Evolutionary conservation across 805 yeast genomes (phyloP), one percentile per base, ranked within the genome.

Genomic region (Blastobotrys chiropterorum): DNA sequence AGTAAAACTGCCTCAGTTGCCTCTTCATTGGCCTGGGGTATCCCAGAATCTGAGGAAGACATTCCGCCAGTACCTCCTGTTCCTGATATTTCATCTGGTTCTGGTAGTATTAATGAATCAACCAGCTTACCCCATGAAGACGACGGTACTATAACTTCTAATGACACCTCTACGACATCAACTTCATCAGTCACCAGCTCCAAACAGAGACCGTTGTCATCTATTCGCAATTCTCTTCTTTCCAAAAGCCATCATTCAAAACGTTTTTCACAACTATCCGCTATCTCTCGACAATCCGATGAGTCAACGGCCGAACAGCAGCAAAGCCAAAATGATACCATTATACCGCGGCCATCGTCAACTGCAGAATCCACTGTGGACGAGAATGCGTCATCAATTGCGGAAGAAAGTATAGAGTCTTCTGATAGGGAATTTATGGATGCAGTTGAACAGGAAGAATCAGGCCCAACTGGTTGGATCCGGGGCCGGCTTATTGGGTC

Each of bases 401-500:
- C 42, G 3, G 26, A 44, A 26, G 63, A 62, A 13, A 59, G 56
- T 17, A 58, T 50, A 3, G 62, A 62, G n/a, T 60, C 61, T 3
- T 70, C 64, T 20, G 68, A 67, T 3, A 80, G 73, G 19, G 77
- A 73, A 45, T 62, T 75, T 38, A 57, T 73, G 44, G 64, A 67
- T 42, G 61, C 61, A 30, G 60, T 71, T 19, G 58, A 71, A 14
- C 54, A 62, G n/a, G 75, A 73, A 48, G 75, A 71, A 26, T 56
- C 57, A 41, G 85, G 86, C 0, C 94, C 95, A 2, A 76, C 81
- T 39, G 80, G 86, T 43, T 94, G 99, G 99, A 76, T 90, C 44
- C 86, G 86, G 60, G 99, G 99, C 46, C 87, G 96, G 0, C 74
- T 90, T 46, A 89, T 94, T 57, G 99, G 99, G 0, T 83, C 92